These are phyloP conservation scores for Candida quercuum DNA, from an alignment of 805 yeast genomes.

Conservation along the genomic window DNA sequence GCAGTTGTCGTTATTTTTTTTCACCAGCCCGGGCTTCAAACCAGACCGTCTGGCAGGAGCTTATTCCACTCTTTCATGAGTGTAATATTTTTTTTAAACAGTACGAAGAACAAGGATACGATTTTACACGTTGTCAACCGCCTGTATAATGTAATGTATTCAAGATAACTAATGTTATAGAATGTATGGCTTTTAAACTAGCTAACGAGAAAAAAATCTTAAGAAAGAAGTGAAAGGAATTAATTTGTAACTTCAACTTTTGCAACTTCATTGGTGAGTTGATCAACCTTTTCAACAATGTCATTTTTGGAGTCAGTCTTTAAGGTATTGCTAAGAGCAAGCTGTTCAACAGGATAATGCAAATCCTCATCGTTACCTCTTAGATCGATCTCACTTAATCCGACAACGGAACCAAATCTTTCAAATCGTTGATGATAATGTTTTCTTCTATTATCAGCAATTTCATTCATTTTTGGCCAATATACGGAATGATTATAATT, in stretches of 20 bases:
- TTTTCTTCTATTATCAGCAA: slow-evolving; percentile 53
- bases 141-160: no score
- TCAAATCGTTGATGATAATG: slow-evolving; percentile 65
- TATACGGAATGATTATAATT: slow-evolving; percentile 74
- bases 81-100: no score
- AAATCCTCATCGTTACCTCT: slow-evolving; percentile 36
- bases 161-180: no score
- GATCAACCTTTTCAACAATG: background rate
- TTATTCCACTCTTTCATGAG: no score
- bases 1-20: slow-evolving; percentile 56
- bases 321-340: no score
- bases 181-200: no score
- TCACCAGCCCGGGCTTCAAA: no score
- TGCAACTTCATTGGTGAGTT: background rate
- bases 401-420: slow-evolving; percentile 64
- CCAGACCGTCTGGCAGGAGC: no score
- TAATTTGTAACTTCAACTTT: background rate
- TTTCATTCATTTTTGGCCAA: slow-evolving; percentile 65
- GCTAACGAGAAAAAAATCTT: no score
- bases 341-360: slow-evolving; percentile 12
- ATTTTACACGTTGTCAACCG: no score
- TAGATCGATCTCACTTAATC: slow-evolving; percentile 78
- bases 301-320: background rate
- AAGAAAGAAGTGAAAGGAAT: no score
- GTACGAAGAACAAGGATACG: no score